Evolutionary conservation across 768 basidiomycete genomes (phyloP).

Genomic region (Rhodotorula taiwanensis): DNA sequence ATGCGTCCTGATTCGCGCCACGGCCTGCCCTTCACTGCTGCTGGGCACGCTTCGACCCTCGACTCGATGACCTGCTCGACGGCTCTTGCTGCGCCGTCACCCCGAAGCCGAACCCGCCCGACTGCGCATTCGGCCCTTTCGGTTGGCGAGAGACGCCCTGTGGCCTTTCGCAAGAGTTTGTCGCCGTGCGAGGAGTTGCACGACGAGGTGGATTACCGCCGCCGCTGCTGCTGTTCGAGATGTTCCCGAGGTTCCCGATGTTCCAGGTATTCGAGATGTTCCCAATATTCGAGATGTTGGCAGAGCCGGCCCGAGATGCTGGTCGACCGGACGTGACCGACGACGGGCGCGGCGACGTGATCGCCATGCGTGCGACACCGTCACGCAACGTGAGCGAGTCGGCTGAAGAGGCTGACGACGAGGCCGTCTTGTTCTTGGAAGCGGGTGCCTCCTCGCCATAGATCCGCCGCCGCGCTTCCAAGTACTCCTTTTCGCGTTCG

Average conservation of each 20-base stretch:
- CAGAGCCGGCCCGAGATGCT: too few relatives aligned
- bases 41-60: not conserved
- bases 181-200: not conserved
- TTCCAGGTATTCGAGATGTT: too few relatives aligned
- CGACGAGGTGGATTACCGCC: not conserved
- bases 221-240: too few relatives aligned
- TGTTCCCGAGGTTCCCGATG: too few relatives aligned
- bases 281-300: too few relatives aligned
- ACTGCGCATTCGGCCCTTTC: not conserved
- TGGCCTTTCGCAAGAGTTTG: not conserved
- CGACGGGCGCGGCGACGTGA: too few relatives aligned
- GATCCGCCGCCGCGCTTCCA: constrained; percentile 23
- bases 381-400: too few relatives aligned
- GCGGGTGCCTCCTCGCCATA: constrained; percentile 12
- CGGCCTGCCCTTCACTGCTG: too few relatives aligned
- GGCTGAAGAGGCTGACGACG: not conserved
- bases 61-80: not conserved
- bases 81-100: not conserved
- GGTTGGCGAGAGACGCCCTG: not conserved
- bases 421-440: not conserved
- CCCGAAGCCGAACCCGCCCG: constrained; percentile 2
- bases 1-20: too few relatives aligned
- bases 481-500: constrained; percentile 23
- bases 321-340: too few relatives aligned
- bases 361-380: too few relatives aligned